These are phyloP conservation scores for Blastobotrys muscicola DNA, from an alignment of 805 yeast species.

Conservation along the genomic window DNA sequence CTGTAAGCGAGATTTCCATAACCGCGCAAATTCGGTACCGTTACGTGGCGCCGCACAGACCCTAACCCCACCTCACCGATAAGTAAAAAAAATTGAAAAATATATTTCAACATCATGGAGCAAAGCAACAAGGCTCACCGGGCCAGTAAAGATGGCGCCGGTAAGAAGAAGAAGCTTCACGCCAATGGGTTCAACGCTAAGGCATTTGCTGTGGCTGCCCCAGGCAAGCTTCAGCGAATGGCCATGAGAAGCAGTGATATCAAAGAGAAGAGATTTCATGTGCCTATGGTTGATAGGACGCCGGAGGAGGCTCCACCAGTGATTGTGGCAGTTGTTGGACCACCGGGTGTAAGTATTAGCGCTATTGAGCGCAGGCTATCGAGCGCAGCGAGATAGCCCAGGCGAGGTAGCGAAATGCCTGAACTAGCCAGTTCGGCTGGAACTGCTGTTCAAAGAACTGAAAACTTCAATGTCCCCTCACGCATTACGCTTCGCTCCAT, in stretches of 20 bases:
- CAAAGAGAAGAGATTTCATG: constrained; percentile 79
- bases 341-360: constrained; percentile 53
- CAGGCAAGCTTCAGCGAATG: constrained; percentile 74
- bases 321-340: constrained; percentile 94
- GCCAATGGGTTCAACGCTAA: constrained; percentile 78
- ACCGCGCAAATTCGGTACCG: no score
- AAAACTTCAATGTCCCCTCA: no score
- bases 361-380: no score
- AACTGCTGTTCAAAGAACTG: no score
- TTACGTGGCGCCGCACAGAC: no score
- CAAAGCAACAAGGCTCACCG: constrained; percentile 82
- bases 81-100: no score
- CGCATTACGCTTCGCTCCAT: no score
- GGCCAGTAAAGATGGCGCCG: constrained; percentile 40
- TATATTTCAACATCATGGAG: constrained; percentile 25
- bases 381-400: no score
- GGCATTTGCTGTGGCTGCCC: constrained; percentile 76
- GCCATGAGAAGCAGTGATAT: constrained; percentile 78
- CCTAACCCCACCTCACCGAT: no score
- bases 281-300: constrained; percentile 94
- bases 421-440: no score
- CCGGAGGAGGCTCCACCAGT: constrained; percentile 98
- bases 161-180: constrained; percentile 81
- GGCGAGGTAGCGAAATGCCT: no score
- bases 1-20: no score